Base-by-base conservation (phyloP, 2,329 filamentous ascomycete genomes). In the Aureobasidium sp. region DNA sequence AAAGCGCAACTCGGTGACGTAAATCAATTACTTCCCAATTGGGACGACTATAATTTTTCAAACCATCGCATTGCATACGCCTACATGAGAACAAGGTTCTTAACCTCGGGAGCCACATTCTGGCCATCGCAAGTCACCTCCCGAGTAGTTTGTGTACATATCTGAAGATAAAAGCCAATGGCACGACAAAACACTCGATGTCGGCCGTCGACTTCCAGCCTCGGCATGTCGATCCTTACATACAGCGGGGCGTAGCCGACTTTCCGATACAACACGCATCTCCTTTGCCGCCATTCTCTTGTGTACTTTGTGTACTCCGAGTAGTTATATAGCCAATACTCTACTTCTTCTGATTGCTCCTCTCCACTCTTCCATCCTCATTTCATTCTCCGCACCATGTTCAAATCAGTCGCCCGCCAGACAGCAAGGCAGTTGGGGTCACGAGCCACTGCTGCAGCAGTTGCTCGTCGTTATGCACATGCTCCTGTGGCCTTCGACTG, bases 401-500 rank as follows among this genome's bases (percentile, higher is more conserved):
- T 79, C 68, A 77, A 74, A 70, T 72, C 76, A 44, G 63, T 77
- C 36, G 71, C 67, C 65, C 72, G 70, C 70, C 73, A 69, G 64
- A 74, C 69, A 68, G 71, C 68, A 64, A 75, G 73, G 74, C 77
- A 74, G 72, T 68, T 68, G 68, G 68, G 62, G 63, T 73, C 74
- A 68, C 53, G 63, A 64, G 52, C 72, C 68, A 65, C 67, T 65
- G 64, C 70, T 69, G 53, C 66, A 62, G 64, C 60, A 63, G 70
- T 69, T 48, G 66, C 67, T 59, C 76, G 72, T 58, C 75, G 78
- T 50, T 69, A 76, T 70, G 70, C 76, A 17, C 76, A 75, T 64
- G 70, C 78, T 37, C 76, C 77, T 34, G 74, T 74, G 29, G 61
- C 74, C 5, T 97, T 97, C 74, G 86, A 96, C 74, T 99, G 94